Evolutionary conservation across 148 eudicot species (phyloP).

Genomic region (Rhododendron griersonianum): DNA sequence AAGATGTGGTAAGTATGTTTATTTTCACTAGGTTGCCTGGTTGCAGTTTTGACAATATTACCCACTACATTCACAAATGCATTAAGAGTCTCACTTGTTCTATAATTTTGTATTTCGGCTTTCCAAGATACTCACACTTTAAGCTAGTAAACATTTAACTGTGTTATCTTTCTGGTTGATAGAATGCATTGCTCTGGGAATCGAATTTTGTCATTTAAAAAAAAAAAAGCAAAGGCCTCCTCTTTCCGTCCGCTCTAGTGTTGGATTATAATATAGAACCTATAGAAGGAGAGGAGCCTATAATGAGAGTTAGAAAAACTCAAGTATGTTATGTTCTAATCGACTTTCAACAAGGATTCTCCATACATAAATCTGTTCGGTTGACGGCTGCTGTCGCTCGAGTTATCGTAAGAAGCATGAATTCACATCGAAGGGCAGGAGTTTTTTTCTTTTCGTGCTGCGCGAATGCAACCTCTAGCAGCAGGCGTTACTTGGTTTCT

Average conservation of each 20-base stretch:
- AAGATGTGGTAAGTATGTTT: conserved; percentile 81
- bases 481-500: background rate
- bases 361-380: too few relatives aligned
- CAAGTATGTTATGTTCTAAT: too few relatives aligned
- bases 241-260: too few relatives aligned
- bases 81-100: background rate
- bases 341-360: too few relatives aligned
- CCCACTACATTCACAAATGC: background rate
- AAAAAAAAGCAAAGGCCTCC: background rate
- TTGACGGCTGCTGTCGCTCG: too few relatives aligned
- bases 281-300: too few relatives aligned
- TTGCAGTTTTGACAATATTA: background rate
- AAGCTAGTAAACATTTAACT: background rate
- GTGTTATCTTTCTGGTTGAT: background rate
- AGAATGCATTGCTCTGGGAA: background rate
- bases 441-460: too few relatives aligned
- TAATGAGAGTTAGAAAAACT: too few relatives aligned
- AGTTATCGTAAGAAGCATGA: too few relatives aligned
- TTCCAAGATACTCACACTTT: background rate
- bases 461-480: too few relatives aligned
- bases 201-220: background rate
- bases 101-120: background rate
- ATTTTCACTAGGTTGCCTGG: conserved; percentile 1
- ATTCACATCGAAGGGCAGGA: too few relatives aligned
- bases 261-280: too few relatives aligned